These are phyloP conservation scores for Pleurotus pulmonarius DNA, from an alignment of 768 basidiomycete genomes.

Conservation along the genomic window DNA sequence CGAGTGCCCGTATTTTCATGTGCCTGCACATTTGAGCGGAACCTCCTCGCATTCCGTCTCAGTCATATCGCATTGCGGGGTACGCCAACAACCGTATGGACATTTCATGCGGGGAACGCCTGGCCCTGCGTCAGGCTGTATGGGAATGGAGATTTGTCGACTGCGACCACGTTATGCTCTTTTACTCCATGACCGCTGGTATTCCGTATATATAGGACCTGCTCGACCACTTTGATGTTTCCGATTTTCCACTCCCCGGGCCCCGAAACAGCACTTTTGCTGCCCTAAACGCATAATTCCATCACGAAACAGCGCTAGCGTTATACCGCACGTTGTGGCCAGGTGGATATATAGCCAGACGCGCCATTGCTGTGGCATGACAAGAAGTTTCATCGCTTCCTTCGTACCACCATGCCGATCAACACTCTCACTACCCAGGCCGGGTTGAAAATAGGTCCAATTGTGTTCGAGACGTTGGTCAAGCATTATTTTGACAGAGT, in stretches of 20 bases:
- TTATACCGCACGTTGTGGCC: background rate
- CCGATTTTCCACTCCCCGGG: background rate
- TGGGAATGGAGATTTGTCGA: background rate
- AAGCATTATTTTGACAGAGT: slow-evolving; percentile 80
- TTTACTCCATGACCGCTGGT: background rate
- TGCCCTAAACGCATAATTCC: background rate
- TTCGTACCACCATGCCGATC: slow-evolving; percentile 20
- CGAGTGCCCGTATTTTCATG: too few species aligned
- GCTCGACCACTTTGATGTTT: background rate
- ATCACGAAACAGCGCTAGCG: background rate
- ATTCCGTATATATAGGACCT: background rate
- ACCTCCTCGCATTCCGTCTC: background rate
- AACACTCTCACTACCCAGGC: slow-evolving; percentile 62
- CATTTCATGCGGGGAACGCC: slow-evolving; percentile 3
- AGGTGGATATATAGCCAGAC: background rate
- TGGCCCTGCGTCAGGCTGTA: slow-evolving; percentile 3
- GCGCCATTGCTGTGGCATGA: background rate
- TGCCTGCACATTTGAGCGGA: background rate
- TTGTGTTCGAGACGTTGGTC: slow-evolving; percentile 74
- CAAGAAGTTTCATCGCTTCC: background rate
- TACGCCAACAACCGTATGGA: background rate
- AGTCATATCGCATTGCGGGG: background rate
- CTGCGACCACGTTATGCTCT: background rate
- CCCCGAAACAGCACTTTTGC: background rate
- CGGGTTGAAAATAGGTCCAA: slow-evolving; percentile 64